Evolutionary conservation across 495 filamentous ascomycete species (phyloP), one percentile per base, ranked within the genome.

Genomic region (Penicillium arizonense): DNA sequence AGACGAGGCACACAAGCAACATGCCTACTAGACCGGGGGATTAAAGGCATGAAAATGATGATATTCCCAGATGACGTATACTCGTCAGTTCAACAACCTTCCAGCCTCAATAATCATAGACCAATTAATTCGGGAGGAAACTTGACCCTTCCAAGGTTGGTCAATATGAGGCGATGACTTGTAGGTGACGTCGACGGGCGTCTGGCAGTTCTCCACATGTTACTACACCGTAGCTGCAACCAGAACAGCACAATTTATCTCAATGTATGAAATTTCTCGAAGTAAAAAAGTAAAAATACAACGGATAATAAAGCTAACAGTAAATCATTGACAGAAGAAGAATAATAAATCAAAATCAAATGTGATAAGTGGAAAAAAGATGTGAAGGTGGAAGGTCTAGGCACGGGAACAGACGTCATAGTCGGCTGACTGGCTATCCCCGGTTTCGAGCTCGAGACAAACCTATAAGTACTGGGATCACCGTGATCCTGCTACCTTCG

Each of bases 171-270:
- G 36, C 28, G 20, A 67, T 69, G 66, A 69, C 56, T 53, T 46
- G 53, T 44, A 50, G 56, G 58, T 69, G 66, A 69, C 66, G 66
- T 69, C 60, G 63, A 55, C 47, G 47, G 47, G 49, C 4, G 5
- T 40, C 10, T 20, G n/a, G 40, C 20, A 30, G 5, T 30, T 30
- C 23, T 24, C 23, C 28, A 30, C 28, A 30, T 7, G 28, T 8
- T 30, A 9, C 28, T 30, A 30, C 28, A 30, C 23, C 3, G 4
- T 30, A 7, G 28, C 28, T 8, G 28, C 28, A 30, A 30, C 28
- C 28, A 30, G 28, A 30, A 30, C 28, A 18, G 18, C 18, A 30
- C 28, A 30, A 7, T 9, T 30, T 5, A 30, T 7, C 18, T 30
- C 28, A 1, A 7, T 24, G 23, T 24, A 6, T 4, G 23, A 4